Conservation (phyloP, 2,329 filamentous ascomycete species). For the Aureobasidium sp. region DNA sequence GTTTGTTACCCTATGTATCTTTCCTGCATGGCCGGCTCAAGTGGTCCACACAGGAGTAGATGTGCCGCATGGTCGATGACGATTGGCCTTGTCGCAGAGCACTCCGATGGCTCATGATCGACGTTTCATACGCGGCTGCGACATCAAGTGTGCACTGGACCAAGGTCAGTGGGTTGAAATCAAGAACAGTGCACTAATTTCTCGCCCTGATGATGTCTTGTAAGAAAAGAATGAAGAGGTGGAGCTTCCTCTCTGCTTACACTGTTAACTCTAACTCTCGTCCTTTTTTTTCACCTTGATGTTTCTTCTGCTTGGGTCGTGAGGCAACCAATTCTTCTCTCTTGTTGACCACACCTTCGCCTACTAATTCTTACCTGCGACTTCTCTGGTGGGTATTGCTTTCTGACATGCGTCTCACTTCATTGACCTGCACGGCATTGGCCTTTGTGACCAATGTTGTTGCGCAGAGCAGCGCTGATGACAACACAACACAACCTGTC, state of each 20-base stretch:
- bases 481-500: conserved; percentile 14
- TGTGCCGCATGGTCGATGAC: neutral
- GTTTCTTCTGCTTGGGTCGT: neutral
- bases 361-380: neutral
- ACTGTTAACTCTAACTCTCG: neutral
- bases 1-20: neutral
- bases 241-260: neutral
- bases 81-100: neutral
- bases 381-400: neutral
- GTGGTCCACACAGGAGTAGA: neutral
- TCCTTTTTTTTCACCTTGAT: neutral
- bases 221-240: neutral
- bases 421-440: neutral
- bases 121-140: neutral
- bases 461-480: neutral
- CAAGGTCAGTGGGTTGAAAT: neutral
- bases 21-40: neutral
- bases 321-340: neutral
- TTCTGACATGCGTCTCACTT: neutral
- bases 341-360: neutral
- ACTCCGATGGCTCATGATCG: neutral
- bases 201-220: neutral
- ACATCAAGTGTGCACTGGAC: neutral
- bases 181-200: neutral
- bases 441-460: neutral